Evolutionary conservation across 169 alveolate genomes (phyloP).

Genomic region (Eimeria sp.): DNA sequence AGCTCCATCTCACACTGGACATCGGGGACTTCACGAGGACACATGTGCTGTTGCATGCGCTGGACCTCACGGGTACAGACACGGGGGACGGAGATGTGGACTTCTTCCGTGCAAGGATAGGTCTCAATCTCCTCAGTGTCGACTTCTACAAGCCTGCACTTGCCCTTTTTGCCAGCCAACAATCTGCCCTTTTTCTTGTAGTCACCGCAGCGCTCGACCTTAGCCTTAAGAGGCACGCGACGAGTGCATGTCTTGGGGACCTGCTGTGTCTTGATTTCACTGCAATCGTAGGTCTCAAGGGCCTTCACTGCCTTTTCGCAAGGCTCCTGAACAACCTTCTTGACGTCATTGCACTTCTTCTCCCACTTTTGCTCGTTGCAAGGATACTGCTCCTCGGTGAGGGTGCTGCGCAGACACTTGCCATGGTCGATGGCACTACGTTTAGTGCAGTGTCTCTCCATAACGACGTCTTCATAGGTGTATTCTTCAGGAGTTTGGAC

Average conservation of each 20-base stretch:
- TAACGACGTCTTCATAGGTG: conserved; percentile 68
- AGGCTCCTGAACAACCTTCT: conserved; percentile 72
- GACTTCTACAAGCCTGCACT: conserved; percentile 64
- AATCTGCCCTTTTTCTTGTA: conserved; percentile 63
- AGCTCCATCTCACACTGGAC: conserved; percentile 76
- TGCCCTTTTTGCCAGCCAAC: conserved; percentile 80
- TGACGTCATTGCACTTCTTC: conserved; percentile 58
- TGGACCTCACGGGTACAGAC: conserved; percentile 71
- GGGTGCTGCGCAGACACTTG: conserved; percentile 65
- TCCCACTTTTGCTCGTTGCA: conserved; percentile 78
- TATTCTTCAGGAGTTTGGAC: conserved; percentile 77
- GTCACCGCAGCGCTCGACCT: conserved; percentile 58
- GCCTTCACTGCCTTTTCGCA: conserved; percentile 57
- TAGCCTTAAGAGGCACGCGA: conserved; percentile 69
- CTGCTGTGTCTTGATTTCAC: conserved; percentile 74
- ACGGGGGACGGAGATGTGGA: conserved; percentile 62
- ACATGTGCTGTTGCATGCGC: conserved; percentile 39
- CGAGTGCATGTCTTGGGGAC: conserved; percentile 79
- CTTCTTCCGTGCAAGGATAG: conserved; percentile 81
- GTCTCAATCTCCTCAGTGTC: conserved; percentile 73
- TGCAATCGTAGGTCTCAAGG: conserved; percentile 78
- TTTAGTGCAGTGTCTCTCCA: conserved; percentile 75
- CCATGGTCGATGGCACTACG: conserved; percentile 61
- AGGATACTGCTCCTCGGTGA: conserved; percentile 76
- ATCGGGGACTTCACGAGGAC: conserved; percentile 76